Base-by-base conservation (phyloP, 2,329 filamentous ascomycete species). In the Claviceps cyperi region DNA sequence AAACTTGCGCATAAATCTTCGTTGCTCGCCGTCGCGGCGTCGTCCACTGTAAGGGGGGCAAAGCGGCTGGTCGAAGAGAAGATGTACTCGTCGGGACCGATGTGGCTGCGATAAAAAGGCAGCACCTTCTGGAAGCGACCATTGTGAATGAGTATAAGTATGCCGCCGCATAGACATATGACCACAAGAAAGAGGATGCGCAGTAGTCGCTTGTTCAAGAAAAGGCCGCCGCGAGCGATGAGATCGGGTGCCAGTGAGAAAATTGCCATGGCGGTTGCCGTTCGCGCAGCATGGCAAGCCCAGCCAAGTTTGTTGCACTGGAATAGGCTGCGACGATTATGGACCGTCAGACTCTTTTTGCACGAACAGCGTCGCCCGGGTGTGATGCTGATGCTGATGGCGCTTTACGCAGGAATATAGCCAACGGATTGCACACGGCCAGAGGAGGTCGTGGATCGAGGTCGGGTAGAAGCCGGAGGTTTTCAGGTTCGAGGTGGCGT, bases 141-240 rank as follows among this genome's bases (percentile, higher is more conserved):
- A 6, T 38, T 3, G 38, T 37, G 28, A 5, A 28, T 43, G 21
- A 51, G 36, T 2, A 51, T 15, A 1, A 46, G 8, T 5, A 19
- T 15, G 37, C 50, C 48, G 51, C 62, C 51, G 50, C 59, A 9
- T 48, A 60, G 19, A 49, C 58, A 56, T 48, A 55, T 52, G 4
- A 57, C 49, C 22, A 55, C 54, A 41, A 54, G 47, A 50, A 62
- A 51, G 51, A 56, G 52, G 52, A 62, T 58, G 56, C 62, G 62
- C 53, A 57, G 58, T 54, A 64, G 55, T 48, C 62, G 60, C 52
- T 60, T 64, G 57, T 62, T 64, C 39, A 62, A 53, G 55, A 56
- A 57, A 50, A 60, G 36, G 32, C 49, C 49, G 37, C 43, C 2
- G 19, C 52, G 52, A 46, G 32, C n/a, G 32, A 47, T 50, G 32